phyloP scores from a whole-genome alignment of 352 stramenopile species.

The Pythium rhizo-oryzae region DNA sequence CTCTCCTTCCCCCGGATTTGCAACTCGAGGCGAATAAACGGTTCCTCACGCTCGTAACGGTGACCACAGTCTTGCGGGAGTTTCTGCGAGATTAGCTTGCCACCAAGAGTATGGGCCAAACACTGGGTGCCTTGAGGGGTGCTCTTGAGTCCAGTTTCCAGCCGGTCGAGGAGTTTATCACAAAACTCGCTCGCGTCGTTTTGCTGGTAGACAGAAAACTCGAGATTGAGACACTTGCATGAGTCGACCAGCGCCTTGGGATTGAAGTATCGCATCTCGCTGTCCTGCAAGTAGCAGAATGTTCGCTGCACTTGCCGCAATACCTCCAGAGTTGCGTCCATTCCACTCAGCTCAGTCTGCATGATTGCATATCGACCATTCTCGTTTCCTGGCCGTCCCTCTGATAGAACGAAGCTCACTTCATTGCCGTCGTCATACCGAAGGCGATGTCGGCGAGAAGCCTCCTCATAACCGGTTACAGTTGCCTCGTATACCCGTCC shows the following conservation, averaged over 20 bases:
- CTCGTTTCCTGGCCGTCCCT: constrained; percentile 95
- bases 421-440: constrained; percentile 92
- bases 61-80: constrained; percentile 90
- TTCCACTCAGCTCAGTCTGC: constrained; percentile 70
- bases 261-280: constrained; percentile 86
- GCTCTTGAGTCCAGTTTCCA: constrained; percentile 96
- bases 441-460: constrained; percentile 75
- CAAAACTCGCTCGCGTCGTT: constrained; percentile 99
- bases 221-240: constrained; percentile 89
- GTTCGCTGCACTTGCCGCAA: constrained; percentile 88
- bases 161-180: constrained; percentile 98
- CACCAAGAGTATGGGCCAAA: constrained; percentile 72
- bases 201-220: constrained; percentile 98
- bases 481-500: constrained; percentile 93
- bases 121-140: constrained; percentile 83
- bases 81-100: constrained; percentile 90
- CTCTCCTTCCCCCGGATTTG: constrained; percentile 98
- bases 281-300: constrained; percentile 88
- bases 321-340: constrained; percentile 87
- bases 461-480: constrained; percentile 88
- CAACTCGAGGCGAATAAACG: constrained; percentile 97
- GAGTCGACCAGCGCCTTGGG: constrained; percentile 89
- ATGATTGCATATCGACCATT: constrained; percentile 94
- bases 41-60: constrained; percentile 96
- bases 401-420: constrained; percentile 86